A percentile compares a stretch with the other conserved stretches of the same genome.
Evolutionary conservation across 2,329 filamentous ascomycete genomes (phyloP).

Genomic region (Fusarium odoratissimum): DNA sequence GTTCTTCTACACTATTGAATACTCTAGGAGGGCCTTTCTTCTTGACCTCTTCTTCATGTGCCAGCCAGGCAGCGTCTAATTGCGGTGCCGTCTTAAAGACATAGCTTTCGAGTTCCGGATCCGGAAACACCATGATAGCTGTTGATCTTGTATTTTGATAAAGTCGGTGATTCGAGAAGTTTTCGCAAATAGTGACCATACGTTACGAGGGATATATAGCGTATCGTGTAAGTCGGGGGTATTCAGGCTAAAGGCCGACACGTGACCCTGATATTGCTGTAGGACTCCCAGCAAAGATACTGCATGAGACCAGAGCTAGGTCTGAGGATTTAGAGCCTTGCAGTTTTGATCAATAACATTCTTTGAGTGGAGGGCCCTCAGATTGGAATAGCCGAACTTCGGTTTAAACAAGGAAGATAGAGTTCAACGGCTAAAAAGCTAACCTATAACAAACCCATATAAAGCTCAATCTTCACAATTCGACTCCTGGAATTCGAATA

Average conservation of each 20-base stretch:
- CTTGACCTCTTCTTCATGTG: slow-evolving; percentile 49
- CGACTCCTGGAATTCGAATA: not conserved
- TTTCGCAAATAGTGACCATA: not conserved
- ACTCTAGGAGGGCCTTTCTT: slow-evolving; percentile 29
- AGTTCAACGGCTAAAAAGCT: too few relatives aligned
- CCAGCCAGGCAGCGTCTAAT: slow-evolving; percentile 55
- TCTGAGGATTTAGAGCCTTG: not conserved
- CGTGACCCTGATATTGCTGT: slow-evolving; percentile 11
- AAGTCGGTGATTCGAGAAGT: not conserved
- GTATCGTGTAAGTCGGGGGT: not conserved
- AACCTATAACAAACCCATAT: not conserved
- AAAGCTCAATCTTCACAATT: not conserved
- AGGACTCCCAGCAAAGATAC: not conserved
- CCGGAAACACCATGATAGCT: slow-evolving; percentile 29
- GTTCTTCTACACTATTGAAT: slow-evolving; percentile 44
- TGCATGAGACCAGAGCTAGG: not conserved
- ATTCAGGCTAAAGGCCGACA: slow-evolving; percentile 29
- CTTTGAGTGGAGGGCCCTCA: not conserved
- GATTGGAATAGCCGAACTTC: not conserved
- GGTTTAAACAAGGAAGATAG: not conserved
- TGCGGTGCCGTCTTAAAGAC: slow-evolving; percentile 51
- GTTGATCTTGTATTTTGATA: not conserved
- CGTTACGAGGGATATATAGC: not conserved
- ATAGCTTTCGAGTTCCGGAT: slow-evolving; percentile 37
- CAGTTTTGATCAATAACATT: not conserved